phyloP scores from a whole-genome alignment of 2,329 filamentous ascomycete species.

The Cercospora sp. region DNA sequence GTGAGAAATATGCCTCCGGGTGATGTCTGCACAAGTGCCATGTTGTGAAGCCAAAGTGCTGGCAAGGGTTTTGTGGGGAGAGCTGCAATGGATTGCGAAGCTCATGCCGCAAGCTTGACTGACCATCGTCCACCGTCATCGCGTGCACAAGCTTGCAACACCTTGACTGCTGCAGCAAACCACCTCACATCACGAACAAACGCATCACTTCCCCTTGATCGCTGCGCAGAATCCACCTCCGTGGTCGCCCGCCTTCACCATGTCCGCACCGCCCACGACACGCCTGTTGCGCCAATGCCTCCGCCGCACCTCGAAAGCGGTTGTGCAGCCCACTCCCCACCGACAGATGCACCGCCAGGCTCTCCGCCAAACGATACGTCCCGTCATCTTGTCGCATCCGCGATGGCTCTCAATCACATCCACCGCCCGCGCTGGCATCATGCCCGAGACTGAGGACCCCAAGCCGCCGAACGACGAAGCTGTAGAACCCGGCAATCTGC shows the following conservation, averaged over 20 bases:
- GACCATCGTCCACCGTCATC: background rate
- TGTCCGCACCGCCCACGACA: slow-evolving; percentile 31
- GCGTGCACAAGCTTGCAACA: background rate
- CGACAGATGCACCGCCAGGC: slow-evolving; percentile 9
- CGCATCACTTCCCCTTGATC: background rate
- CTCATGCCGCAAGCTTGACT: background rate
- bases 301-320: slow-evolving; percentile 25
- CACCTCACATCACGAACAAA: background rate
- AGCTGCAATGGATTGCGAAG: background rate
- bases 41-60: background rate
- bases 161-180: background rate
- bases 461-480: slow-evolving; percentile 40
- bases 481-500: slow-evolving; percentile 41
- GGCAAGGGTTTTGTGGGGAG: background rate
- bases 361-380: slow-evolving; percentile 14
- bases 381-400: slow-evolving; percentile 18
- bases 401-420: slow-evolving; percentile 27
- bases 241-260: slow-evolving; percentile 12
- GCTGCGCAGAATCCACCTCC: background rate
- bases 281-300: slow-evolving; percentile 29
- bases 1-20: background rate
- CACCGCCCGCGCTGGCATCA: slow-evolving; percentile 38
- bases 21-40: background rate
- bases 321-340: slow-evolving; percentile 19
- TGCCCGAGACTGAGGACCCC: slow-evolving; percentile 46